Percentiles rank a stretch among this genome's conserved stretches.
phyloP scores from a whole-genome alignment of 805 yeast genomes.

The Starmera amethionina region DNA sequence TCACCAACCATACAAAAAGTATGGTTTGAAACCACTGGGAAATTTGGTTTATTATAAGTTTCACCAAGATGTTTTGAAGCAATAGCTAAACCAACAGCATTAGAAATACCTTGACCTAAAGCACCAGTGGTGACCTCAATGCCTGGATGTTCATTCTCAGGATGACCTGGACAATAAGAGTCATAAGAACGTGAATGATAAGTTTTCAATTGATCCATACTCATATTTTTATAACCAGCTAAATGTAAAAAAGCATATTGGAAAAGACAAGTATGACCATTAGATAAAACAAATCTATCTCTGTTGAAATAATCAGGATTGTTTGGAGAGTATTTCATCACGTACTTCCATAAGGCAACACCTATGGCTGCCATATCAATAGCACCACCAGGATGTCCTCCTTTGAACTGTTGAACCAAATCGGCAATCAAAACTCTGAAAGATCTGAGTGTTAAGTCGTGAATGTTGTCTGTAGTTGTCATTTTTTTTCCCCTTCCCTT shows the following conservation, averaged over 20 bases:
- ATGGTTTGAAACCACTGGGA: slow-evolving; percentile 19
- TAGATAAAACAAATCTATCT: slow-evolving; percentile 28
- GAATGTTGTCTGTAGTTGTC: slow-evolving; percentile 9
- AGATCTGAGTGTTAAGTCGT: slow-evolving; percentile 19
- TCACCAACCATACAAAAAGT: slow-evolving; percentile 28
- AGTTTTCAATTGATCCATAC: slow-evolving; percentile 24
- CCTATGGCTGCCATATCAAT: slow-evolving; percentile 33
- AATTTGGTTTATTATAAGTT: slow-evolving; percentile 24
- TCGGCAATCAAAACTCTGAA: slow-evolving; percentile 25
- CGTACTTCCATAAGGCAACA: slow-evolving; percentile 25
- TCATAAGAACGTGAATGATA: slow-evolving; percentile 21
- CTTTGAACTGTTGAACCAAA: slow-evolving; percentile 23
- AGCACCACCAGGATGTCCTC: slow-evolving; percentile 32
- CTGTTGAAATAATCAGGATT: slow-evolving; percentile 26
- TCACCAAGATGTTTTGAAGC: slow-evolving; percentile 26
- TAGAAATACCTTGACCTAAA: slow-evolving; percentile 33
- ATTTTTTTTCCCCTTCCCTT: neutral
- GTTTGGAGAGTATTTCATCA: slow-evolving; percentile 20
- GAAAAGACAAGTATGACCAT: slow-evolving; percentile 28
- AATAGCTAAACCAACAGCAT: slow-evolving; percentile 30
- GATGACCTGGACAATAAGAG: slow-evolving; percentile 28
- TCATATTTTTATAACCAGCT: slow-evolving; percentile 24
- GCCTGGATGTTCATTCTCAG: slow-evolving; percentile 29
- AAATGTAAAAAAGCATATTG: slow-evolving; percentile 22
- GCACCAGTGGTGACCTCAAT: slow-evolving; percentile 32